Evolutionary conservation across 2,329 filamentous ascomycete genomes (phyloP).

Genomic region (Nannizziopsis barbatae): DNA sequence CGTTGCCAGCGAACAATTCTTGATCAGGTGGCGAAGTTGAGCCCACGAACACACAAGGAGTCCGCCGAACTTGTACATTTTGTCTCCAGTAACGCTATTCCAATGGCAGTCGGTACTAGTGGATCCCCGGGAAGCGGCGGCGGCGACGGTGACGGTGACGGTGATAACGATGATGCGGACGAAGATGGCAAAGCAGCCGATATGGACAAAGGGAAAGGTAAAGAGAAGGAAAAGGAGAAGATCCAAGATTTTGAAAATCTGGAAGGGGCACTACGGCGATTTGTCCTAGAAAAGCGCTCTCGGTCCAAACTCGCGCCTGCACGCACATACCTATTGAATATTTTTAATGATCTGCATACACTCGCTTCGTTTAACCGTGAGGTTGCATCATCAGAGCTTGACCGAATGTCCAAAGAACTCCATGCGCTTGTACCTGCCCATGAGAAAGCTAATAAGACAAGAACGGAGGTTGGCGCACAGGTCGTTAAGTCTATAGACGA

Average conservation of each 20-base stretch:
- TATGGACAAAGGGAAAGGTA: conserved; percentile 48
- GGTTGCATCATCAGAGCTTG: conserved; percentile 72
- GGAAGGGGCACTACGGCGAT: conserved; percentile 77
- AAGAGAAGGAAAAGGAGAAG: conserved; percentile 80
- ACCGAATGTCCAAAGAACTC: conserved; percentile 70
- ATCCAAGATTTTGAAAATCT: conserved; percentile 79
- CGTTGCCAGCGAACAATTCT: conserved; percentile 86
- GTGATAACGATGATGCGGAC: conserved; percentile 43
- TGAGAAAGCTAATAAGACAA: conserved; percentile 71
- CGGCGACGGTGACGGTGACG: conserved; percentile 45
- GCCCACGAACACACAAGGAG: conserved; percentile 86
- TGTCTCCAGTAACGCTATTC: conserved; percentile 92
- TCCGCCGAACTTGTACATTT: conserved; percentile 90
- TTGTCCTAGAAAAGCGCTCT: conserved; percentile 90
- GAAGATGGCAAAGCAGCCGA: conserved; percentile 32
- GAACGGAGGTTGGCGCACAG: conserved; percentile 65
- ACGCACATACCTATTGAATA: conserved; percentile 88
- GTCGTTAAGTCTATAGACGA: conserved; percentile 74
- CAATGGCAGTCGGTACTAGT: conserved; percentile 51
- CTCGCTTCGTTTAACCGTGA: conserved; percentile 80
- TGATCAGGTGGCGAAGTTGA: conserved; percentile 78
- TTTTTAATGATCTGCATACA: conserved; percentile 73
- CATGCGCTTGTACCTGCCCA: conserved; percentile 73
- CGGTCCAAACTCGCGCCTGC: conserved; percentile 91
- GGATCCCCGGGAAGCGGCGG: conserved; percentile 20